Base-by-base conservation (phyloP, 805 yeast genomes). In the Kuraishia ogatae region DNA sequence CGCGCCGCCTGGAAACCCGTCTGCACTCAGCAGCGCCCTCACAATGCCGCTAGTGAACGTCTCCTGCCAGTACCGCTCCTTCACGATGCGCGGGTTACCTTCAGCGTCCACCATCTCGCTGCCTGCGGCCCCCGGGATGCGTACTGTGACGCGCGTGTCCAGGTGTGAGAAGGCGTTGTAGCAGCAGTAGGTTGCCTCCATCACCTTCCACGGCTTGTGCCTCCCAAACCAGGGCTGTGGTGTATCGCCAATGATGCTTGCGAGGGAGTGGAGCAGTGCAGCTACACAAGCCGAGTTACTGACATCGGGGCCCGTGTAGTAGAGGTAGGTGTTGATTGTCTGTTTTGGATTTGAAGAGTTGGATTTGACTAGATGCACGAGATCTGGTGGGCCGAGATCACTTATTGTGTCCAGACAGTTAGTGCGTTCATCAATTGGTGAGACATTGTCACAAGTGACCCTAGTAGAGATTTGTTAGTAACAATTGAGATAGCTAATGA, bases 161-260 rank as follows among this genome's bases (percentile, higher is more conserved):
- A 81, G 78, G 63, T 74, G 80, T 35, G 84, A 77, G 64, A 85
- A 71, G 8, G 77, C 72, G 65, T 85, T 85, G 71, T 81, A 85
- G 13, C 84, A 71, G 51, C 89, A 84, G 63, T 84, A 85, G 0
- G 87, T 80, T 50, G 88, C 82, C 63, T 84, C 81, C n/a, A 83
- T 80, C 11, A 88, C 89, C 61, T 81, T 83, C 79, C 83, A 87
- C 57, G 77, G 77, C 62, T 81, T 87, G 59, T 76, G 78, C 64
- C 84, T 89, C 15, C 92, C 91, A 71, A 87, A 88, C 96, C 96
- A 88, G 50, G 80, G 72, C 66, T 88, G 96, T 5, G 83, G 82
- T 35, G 80, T 71, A 56, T 79, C 82, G 15, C 75, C 72, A 29
- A 88, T 82, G 43, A 84, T 73, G 54, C 80, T 87, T 39, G 90